Evolutionary conservation across 257 asterid genomes (phyloP).

Genomic region (Jacaranda mimosifolia): DNA sequence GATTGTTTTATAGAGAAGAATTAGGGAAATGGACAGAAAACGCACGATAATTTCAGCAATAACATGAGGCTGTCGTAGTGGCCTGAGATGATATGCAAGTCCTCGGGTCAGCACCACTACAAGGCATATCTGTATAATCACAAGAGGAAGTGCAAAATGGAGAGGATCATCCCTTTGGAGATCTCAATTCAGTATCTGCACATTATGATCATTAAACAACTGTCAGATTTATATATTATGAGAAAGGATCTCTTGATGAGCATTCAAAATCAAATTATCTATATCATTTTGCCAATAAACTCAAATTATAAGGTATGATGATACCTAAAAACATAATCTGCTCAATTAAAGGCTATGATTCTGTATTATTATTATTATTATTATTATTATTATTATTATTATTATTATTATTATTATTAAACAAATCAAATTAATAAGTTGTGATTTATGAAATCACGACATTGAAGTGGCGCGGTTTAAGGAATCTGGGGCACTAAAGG

Average conservation of each 20-base stretch:
- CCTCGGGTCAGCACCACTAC: constrained; percentile 67
- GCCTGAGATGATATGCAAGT: constrained; percentile 68
- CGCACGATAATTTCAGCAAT: constrained; percentile 83
- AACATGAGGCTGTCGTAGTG: constrained; percentile 82
- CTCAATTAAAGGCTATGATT: not conserved
- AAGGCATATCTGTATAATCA: constrained; percentile 70
- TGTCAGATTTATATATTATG: not conserved
- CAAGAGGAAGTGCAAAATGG: constrained; percentile 73
- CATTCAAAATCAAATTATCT: not conserved
- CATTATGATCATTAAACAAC: not conserved
- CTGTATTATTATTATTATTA: not conserved
- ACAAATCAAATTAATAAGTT: too few relatives aligned
- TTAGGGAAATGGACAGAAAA: not conserved
- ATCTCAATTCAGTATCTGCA: constrained; percentile 33
- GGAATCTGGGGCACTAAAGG: not conserved
- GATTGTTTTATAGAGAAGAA: too few relatives aligned
- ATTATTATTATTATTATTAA: too few relatives aligned
- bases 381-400: too few relatives aligned
- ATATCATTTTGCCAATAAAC: not conserved
- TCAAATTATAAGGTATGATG: not conserved
- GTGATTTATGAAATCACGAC: not conserved
- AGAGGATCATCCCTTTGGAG: constrained; percentile 83
- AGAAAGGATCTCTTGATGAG: too few relatives aligned
- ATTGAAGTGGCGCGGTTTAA: not conserved
- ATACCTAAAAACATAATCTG: not conserved